A percentile compares a stretch with the other conserved stretches of the same genome.
Evolutionary conservation across 768 basidiomycete genomes (phyloP).

Genomic region (Tylopilus balloui): DNA sequence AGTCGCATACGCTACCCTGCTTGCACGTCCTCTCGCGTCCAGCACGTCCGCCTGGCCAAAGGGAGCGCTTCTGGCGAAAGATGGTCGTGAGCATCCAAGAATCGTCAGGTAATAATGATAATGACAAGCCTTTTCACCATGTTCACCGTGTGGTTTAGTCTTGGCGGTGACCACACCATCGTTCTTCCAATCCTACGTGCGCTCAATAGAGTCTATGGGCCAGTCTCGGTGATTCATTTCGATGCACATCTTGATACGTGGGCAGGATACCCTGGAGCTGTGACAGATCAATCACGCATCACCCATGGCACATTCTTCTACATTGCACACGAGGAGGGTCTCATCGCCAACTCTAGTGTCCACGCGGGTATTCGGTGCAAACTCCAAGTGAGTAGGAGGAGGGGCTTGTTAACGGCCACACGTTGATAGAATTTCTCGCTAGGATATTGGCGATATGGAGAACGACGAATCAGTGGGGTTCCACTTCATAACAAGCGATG

Average conservation of each 20-base stretch:
- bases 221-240: constrained; percentile 80
- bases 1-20: constrained; percentile 73
- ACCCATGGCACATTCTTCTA: constrained; percentile 89
- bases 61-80: constrained; percentile 41
- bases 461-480: constrained; percentile 75
- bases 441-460: constrained; percentile 38
- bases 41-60: constrained; percentile 18
- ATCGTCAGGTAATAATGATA: constrained; percentile 51
- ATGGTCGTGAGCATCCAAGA: constrained; percentile 65
- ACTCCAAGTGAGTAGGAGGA: constrained; percentile 43
- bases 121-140: not conserved
- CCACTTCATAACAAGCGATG: constrained; percentile 72
- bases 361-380: constrained; percentile 87
- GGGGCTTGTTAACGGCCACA: constrained; percentile 7
- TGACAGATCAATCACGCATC: constrained; percentile 57
- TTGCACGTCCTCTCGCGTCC: constrained; percentile 49
- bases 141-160: constrained; percentile 16
- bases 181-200: constrained; percentile 82
- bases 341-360: constrained; percentile 68
- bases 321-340: constrained; percentile 70
- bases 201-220: constrained; percentile 74
- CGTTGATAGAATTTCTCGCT: not conserved
- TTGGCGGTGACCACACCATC: constrained; percentile 89
- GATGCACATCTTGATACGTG: constrained; percentile 73
- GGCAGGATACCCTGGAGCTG: constrained; percentile 36